Evolutionary conservation across 2,329 filamentous ascomycete species (phyloP).

Genomic region (Clonostachys sp.): DNA sequence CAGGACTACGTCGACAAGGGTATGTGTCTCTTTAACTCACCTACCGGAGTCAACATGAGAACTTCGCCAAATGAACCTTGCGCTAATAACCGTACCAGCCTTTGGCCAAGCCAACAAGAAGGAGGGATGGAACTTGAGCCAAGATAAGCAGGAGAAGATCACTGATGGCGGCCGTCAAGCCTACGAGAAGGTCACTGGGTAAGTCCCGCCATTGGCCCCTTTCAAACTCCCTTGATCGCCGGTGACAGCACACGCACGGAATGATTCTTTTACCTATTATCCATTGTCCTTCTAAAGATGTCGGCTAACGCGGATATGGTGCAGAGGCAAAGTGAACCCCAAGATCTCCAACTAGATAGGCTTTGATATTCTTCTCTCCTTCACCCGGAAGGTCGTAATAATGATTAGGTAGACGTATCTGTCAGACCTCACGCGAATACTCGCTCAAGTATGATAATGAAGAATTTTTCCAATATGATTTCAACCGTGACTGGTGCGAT

Average conservation of each 20-base stretch:
- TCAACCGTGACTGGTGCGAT: no score
- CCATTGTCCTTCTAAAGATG: no score
- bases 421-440: no score
- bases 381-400: no score
- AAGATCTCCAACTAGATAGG: conserved; percentile 16
- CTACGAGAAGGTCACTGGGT: conserved; percentile 19
- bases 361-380: no score
- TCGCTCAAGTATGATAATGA: no score
- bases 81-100: conserved; percentile 2
- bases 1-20: conserved; percentile 24
- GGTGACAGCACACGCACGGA: no score
- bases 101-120: conserved; percentile 14
- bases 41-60: not conserved
- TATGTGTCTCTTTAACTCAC: conserved; percentile 2
- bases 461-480: no score
- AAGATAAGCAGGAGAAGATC: conserved; percentile 18
- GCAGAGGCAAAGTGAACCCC: conserved; percentile 12
- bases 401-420: no score
- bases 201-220: conserved; percentile 1
- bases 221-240: not conserved
- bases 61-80: not conserved
- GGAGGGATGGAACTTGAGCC: conserved; percentile 14
- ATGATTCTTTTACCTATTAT: no score
- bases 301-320: not conserved
- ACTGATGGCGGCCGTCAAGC: conserved; percentile 14